These are phyloP conservation scores for Cytospora piceicola DNA, from an alignment of 2,329 filamentous ascomycete species.

Conservation along the genomic window DNA sequence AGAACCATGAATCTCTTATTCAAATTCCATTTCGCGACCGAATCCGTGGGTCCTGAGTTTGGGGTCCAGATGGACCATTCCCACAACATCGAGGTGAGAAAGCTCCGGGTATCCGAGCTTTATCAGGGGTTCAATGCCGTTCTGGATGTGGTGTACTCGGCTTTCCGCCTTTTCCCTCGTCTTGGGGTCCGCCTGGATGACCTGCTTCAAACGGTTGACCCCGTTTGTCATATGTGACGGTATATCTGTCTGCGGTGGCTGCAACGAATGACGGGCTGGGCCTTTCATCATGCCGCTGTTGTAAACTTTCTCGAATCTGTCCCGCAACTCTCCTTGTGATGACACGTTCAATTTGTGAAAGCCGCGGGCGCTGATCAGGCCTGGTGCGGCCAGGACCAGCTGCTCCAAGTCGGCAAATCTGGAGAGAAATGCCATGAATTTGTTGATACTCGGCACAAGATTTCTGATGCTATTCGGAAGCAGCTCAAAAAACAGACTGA, in stretches of 20 bases:
- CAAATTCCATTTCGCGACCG: neutral
- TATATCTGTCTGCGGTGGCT: rapidly evolving
- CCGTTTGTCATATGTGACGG: neutral
- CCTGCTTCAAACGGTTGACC: neutral
- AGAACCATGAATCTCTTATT: neutral
- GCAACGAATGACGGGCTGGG: neutral
- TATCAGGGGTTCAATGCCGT: neutral
- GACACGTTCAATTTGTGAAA: neutral
- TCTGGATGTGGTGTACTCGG: neutral
- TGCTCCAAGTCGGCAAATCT: neutral
- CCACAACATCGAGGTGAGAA: neutral
- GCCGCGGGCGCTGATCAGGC: neutral
- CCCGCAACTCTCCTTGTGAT: neutral
- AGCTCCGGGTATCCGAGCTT: neutral
- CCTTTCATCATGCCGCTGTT: neutral
- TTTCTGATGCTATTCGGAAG: no score
- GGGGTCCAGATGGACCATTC: neutral
- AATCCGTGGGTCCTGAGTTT: neutral
- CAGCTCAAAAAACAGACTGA: no score
- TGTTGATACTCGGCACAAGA: neutral
- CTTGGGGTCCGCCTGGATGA: neutral
- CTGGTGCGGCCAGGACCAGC: neutral
- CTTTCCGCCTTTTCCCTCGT: neutral
- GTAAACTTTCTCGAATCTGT: neutral
- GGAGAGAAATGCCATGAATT: neutral